A percentile compares a stretch with the other conserved stretches of the same genome.
phyloP scores from a whole-genome alignment of 2,329 filamentous ascomycete genomes.

The Trichophyton mentagrophytes region DNA sequence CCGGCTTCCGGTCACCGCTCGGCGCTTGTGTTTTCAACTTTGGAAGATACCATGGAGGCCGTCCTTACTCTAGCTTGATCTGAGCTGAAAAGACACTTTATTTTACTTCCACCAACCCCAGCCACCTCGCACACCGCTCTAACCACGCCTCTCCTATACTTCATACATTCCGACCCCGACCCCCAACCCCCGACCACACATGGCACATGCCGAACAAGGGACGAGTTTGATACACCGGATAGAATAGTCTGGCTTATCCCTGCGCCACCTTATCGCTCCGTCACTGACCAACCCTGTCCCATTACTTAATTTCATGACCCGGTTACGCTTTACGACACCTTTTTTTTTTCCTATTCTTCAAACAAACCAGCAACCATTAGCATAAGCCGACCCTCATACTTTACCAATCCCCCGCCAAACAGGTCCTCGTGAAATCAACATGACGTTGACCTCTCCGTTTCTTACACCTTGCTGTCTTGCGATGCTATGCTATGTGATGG shows the following conservation, averaged over 20 bases:
- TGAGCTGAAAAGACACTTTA: not conserved
- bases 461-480: not conserved
- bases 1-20: not conserved
- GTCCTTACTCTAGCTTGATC: no score
- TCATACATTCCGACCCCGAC: not conserved
- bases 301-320: constrained; percentile 3
- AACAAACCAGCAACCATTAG: constrained; percentile 1
- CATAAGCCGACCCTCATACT: not conserved
- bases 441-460: not conserved
- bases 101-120: not conserved
- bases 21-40: not conserved
- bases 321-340: constrained; percentile 2
- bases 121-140: not conserved
- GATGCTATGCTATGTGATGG: not conserved
- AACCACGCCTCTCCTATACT: not conserved
- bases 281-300: not conserved
- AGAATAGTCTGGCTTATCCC: not conserved
- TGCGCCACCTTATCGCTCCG: not conserved
- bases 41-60: not conserved
- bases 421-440: not conserved
- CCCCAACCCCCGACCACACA: not conserved
- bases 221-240: not conserved
- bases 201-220: not conserved
- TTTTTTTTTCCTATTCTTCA: not conserved
- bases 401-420: not conserved